phyloP scores from a whole-genome alignment of 176 grass and related monocot species.

The Aegilops speltoides region DNA sequence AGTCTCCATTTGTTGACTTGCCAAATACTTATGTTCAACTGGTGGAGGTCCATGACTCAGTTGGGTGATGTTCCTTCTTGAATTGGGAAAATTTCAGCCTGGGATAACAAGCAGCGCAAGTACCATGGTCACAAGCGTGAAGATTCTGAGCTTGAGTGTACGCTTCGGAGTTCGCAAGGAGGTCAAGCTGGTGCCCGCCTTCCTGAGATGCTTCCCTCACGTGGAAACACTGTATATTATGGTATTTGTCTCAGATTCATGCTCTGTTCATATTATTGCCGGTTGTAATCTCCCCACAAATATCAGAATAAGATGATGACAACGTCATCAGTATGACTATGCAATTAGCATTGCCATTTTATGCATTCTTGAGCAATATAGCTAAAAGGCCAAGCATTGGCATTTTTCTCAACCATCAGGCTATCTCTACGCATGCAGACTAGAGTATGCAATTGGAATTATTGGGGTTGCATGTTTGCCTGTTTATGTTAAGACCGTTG shows the following conservation, averaged over 20 bases:
- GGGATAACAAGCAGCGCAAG: not conserved
- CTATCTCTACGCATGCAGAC: no score
- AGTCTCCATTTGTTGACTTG: not conserved
- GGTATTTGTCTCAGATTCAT: not conserved
- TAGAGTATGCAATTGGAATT: no score
- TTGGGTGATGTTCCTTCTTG: not conserved
- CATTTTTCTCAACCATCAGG: no score
- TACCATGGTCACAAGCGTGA: not conserved
- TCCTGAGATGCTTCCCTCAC: conserved; percentile 29
- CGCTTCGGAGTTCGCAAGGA: not conserved
- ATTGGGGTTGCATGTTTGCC: no score
- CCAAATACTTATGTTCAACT: not conserved
- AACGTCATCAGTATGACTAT: no score
- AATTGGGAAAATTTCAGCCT: not conserved
- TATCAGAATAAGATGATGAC: no score
- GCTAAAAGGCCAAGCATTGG: no score
- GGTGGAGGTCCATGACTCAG: not conserved
- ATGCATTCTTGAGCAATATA: no score
- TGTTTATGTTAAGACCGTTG: no score
- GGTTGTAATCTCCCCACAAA: no score
- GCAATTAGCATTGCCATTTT: no score
- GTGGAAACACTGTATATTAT: not conserved
- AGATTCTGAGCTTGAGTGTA: not conserved
- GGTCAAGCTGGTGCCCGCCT: not conserved
- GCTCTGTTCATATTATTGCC: not conserved